Percentiles rank a stretch among this genome's conserved stretches.
phyloP scores from a whole-genome alignment of 179 eudicot species.

The Dionaea muscipula region DNA sequence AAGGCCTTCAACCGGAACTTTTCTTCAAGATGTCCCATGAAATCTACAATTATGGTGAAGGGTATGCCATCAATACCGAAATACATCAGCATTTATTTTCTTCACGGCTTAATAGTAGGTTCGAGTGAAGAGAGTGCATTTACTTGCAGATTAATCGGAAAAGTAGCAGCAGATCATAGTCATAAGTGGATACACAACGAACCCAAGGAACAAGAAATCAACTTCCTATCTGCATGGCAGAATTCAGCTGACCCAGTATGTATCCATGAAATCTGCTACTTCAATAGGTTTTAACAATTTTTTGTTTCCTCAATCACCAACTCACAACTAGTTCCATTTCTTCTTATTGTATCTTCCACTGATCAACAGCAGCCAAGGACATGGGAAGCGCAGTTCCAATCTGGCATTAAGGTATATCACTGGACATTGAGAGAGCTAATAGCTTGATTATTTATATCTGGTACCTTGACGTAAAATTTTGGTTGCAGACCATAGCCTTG shows the following conservation, averaged over 20 bases:
- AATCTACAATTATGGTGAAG: slow-evolving; percentile 44
- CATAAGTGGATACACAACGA: slow-evolving; percentile 47
- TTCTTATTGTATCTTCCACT: not conserved
- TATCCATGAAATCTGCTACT: not conserved
- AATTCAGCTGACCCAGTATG: slow-evolving; percentile 33
- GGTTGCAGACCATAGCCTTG: slow-evolving; percentile 38
- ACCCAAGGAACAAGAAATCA: slow-evolving; percentile 35
- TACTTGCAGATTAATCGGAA: slow-evolving; percentile 31
- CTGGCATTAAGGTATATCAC: slow-evolving; percentile 35
- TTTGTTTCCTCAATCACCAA: not conserved
- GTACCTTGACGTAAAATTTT: not conserved
- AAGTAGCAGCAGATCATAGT: slow-evolving; percentile 46
- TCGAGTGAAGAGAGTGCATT: not conserved
- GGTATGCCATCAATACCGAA: slow-evolving; percentile 13
- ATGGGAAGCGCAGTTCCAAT: slow-evolving; percentile 48
- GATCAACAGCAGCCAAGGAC: slow-evolving; percentile 44
- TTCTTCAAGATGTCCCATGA: slow-evolving; percentile 53
- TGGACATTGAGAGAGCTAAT: not conserved
- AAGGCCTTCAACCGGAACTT: slow-evolving; percentile 36
- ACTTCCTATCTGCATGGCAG: slow-evolving; percentile 43
- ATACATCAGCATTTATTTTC: not conserved
- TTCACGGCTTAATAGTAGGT: not conserved
- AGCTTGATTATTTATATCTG: not conserved
- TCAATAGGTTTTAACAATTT: not conserved
- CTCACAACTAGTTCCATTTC: not conserved